These are phyloP conservation scores for Acer saccharum DNA, from an alignment of 345 rosid genomes.

Conservation along the genomic window DNA sequence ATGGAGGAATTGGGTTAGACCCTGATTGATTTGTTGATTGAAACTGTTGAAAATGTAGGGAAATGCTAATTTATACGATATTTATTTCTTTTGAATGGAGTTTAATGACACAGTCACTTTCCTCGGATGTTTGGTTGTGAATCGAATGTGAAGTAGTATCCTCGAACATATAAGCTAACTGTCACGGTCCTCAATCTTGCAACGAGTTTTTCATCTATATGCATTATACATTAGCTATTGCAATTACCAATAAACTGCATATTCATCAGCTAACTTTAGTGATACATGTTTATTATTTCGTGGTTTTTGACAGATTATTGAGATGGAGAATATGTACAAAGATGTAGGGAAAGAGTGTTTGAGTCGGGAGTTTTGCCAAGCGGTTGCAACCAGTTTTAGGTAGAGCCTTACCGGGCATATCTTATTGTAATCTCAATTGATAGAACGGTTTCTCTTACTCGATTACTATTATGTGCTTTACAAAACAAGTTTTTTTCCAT, in stretches of 20 bases:
- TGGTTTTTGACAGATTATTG: conserved; percentile 50
- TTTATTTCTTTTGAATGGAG: too few species aligned
- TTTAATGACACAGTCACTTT: not conserved
- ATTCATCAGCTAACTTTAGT: not conserved
- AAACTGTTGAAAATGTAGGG: too few species aligned
- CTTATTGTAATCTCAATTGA: not conserved
- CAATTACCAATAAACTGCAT: not conserved
- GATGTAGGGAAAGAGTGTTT: conserved; percentile 57
- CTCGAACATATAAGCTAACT: too few species aligned
- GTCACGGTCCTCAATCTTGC: too few species aligned
- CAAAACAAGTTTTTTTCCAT: not conserved
- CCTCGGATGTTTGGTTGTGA: not conserved
- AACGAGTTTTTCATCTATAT: not conserved
- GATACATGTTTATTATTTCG: not conserved
- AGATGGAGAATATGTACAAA: conserved; percentile 72
- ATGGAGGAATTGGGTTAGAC: too few species aligned
- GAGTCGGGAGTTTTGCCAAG: conserved; percentile 54
- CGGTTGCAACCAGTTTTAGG: conserved; percentile 72
- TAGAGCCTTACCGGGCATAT: conserved; percentile 17
- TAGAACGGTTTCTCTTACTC: not conserved
- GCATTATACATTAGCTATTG: not conserved
- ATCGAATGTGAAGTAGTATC: not conserved
- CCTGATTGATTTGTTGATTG: too few species aligned
- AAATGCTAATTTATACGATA: too few species aligned
- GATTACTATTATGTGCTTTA: not conserved